Evolutionary conservation across 495 filamentous ascomycete species (phyloP).

Genomic region (Opeltia flavorubescens): DNA sequence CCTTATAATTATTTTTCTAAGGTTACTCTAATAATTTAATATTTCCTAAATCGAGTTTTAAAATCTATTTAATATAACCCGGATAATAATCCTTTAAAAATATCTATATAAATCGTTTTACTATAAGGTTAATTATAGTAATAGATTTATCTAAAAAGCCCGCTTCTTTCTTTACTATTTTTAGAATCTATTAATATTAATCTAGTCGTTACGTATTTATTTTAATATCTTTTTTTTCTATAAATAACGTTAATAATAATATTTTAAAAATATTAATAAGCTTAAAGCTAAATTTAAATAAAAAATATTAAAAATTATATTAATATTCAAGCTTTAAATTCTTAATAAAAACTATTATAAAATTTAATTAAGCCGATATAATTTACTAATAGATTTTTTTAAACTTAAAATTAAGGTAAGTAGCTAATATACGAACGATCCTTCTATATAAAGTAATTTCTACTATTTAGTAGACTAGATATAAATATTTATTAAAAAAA

Average conservation of each 20-base stretch:
- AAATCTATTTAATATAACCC: too few relatives aligned
- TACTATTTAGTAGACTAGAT: slow-evolving; percentile 71
- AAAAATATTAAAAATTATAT: slow-evolving; percentile 68
- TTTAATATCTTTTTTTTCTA: not conserved
- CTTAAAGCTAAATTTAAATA: slow-evolving; percentile 67
- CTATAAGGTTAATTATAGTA: slow-evolving; percentile 44
- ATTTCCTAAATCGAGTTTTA: too few relatives aligned
- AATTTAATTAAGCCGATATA: slow-evolving; percentile 63
- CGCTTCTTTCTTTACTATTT: slow-evolving; percentile 4
- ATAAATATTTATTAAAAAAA: slow-evolving; percentile 56
- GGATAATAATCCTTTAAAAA: too few relatives aligned
- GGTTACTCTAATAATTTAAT: too few relatives aligned
- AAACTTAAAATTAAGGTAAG: slow-evolving; percentile 48
- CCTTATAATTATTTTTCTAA: too few relatives aligned
- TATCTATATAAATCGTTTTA: slow-evolving; percentile 1
- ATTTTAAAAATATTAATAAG: slow-evolving; percentile 69
- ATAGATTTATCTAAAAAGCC: slow-evolving; percentile 51
- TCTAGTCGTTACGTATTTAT: slow-evolving; percentile 2
- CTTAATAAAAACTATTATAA: slow-evolving; percentile 69
- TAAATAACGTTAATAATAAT: slow-evolving; percentile 1
- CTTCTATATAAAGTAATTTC: slow-evolving; percentile 76
- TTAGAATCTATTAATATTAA: slow-evolving; percentile 6
- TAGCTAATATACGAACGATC: slow-evolving; percentile 54
- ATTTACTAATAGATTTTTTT: slow-evolving; percentile 67
- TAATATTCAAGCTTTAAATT: slow-evolving; percentile 56